These are phyloP conservation scores for Cladosporium sp. DNA, from an alignment of 2,329 filamentous ascomycete genomes.

Conservation along the genomic window DNA sequence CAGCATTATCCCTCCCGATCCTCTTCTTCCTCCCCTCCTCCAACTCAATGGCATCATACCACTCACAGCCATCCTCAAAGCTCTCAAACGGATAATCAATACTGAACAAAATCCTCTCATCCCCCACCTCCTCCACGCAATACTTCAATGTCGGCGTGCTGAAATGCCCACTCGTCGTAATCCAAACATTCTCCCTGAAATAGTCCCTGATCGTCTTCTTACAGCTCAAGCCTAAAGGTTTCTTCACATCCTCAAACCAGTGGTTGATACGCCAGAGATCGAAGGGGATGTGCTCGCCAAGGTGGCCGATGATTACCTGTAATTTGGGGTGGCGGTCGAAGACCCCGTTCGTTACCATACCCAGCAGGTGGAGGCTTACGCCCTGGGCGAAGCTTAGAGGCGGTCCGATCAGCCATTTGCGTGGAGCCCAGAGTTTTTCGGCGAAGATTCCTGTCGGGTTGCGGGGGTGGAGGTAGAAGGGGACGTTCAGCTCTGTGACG, in stretches of 20 bases:
- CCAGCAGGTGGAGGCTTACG: slow-evolving; percentile 55
- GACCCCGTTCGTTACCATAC: slow-evolving; percentile 48
- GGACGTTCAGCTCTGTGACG: slow-evolving; percentile 57
- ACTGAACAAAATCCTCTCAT: slow-evolving; percentile 26
- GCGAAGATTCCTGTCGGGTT: slow-evolving; percentile 45
- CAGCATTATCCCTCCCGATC: slow-evolving; percentile 30
- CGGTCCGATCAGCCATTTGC: slow-evolving; percentile 58
- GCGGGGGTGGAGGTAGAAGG: slow-evolving; percentile 61
- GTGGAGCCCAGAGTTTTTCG: slow-evolving; percentile 56
- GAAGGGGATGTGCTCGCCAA: slow-evolving; percentile 49
- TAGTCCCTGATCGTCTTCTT: slow-evolving; percentile 49
- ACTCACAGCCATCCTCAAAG: slow-evolving; percentile 26
- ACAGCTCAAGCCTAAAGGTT: slow-evolving; percentile 45
- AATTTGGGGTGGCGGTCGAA: slow-evolving; percentile 47
- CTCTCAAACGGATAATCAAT: slow-evolving; percentile 31
- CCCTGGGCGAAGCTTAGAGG: slow-evolving; percentile 57
- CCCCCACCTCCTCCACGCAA: slow-evolving; percentile 45
- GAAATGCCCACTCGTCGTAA: slow-evolving; percentile 56
- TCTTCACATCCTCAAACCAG: slow-evolving; percentile 51
- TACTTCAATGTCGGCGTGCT: slow-evolving; percentile 51
- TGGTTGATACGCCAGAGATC: slow-evolving; percentile 45
- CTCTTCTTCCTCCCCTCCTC: slow-evolving; percentile 19
- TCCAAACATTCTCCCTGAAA: slow-evolving; percentile 53
- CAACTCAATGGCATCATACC: slow-evolving; percentile 25
- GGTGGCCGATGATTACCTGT: slow-evolving; percentile 46